Conservation (phyloP, 139 green algal species). For the Micromonas commoda region DNA sequence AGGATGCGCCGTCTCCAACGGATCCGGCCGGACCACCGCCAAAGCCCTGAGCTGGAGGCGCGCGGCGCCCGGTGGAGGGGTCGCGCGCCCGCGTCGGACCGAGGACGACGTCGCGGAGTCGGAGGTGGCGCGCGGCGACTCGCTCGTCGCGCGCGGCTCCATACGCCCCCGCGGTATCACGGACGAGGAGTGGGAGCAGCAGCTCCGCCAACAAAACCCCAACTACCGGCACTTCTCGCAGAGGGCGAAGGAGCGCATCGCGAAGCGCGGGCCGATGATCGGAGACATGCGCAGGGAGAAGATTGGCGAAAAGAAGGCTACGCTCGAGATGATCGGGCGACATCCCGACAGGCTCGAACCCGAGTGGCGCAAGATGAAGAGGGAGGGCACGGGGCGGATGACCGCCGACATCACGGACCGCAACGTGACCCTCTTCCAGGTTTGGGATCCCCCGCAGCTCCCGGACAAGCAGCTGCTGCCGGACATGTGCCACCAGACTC, state of each 20-base stretch:
- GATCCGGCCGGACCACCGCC: too few species aligned
- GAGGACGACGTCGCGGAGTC: too few species aligned
- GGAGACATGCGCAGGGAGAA: background rate
- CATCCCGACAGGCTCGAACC: background rate
- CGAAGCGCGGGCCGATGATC: slow-evolving; percentile 5
- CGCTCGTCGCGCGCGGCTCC: background rate
- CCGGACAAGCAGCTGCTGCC: background rate
- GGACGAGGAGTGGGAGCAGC: slow-evolving; percentile 6
- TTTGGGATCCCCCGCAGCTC: slow-evolving; percentile 24
- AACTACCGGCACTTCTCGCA: slow-evolving; percentile 11
- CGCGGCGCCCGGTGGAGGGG: too few species aligned
- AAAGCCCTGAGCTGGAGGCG: too few species aligned
- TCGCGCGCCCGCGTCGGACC: too few species aligned
- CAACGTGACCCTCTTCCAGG: background rate
- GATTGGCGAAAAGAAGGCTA: background rate
- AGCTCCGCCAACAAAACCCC: background rate
- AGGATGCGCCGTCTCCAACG: too few species aligned
- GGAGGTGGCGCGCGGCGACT: background rate
- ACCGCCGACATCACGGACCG: background rate
- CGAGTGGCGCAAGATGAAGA: background rate
- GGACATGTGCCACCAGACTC: background rate
- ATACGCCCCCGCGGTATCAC: slow-evolving; percentile 4
- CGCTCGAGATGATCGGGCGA: background rate
- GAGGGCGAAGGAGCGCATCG: slow-evolving; percentile 4
- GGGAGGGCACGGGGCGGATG: background rate